phyloP scores from a whole-genome alignment of 1,284 basidiomycete genomes.

The Rhodotorula sp. region DNA sequence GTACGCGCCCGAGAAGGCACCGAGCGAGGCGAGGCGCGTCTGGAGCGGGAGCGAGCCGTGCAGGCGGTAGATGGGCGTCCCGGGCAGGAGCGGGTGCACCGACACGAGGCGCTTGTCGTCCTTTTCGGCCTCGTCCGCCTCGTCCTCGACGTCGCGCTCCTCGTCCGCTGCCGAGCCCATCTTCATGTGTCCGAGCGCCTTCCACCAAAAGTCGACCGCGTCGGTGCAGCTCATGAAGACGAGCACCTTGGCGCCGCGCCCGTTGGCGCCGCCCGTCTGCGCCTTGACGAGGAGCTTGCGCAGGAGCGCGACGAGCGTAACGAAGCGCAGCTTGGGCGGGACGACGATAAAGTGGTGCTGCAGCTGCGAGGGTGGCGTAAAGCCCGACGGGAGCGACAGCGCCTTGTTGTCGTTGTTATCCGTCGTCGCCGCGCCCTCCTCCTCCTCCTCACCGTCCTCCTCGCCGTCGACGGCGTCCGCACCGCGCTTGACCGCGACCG shows the following conservation, averaged over 20 bases:
- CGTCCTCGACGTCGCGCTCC: constrained; percentile 37
- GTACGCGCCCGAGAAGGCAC: constrained; percentile 65
- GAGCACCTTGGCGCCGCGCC: constrained; percentile 62
- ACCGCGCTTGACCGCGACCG: constrained; percentile 7
- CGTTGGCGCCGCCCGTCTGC: constrained; percentile 51
- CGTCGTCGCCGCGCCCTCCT: not conserved
- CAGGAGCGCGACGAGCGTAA: constrained; percentile 82
- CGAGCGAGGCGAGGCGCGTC: constrained; percentile 77
- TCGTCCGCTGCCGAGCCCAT: constrained; percentile 60
- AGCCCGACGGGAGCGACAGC: constrained; percentile 55
- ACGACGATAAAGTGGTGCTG: constrained; percentile 91
- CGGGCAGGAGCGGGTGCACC: constrained; percentile 67
- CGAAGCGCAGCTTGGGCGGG: constrained; percentile 89
- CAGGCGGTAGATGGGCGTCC: constrained; percentile 80
- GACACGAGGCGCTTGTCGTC: constrained; percentile 62
- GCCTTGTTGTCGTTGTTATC: too few species aligned
- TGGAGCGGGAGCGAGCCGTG: constrained; percentile 88
- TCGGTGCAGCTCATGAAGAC: constrained; percentile 97
- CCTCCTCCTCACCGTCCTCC: not conserved
- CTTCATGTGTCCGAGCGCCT: constrained; percentile 71
- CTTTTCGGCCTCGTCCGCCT: constrained; percentile 49
- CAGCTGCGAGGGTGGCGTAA: constrained; percentile 92
- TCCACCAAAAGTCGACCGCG: constrained; percentile 96
- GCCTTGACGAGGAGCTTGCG: constrained; percentile 62
- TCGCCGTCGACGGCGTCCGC: constrained; percentile 2